These are phyloP conservation scores for Ogataea nakhonphanomensis DNA, from an alignment of 805 yeast species.

Conservation along the genomic window DNA sequence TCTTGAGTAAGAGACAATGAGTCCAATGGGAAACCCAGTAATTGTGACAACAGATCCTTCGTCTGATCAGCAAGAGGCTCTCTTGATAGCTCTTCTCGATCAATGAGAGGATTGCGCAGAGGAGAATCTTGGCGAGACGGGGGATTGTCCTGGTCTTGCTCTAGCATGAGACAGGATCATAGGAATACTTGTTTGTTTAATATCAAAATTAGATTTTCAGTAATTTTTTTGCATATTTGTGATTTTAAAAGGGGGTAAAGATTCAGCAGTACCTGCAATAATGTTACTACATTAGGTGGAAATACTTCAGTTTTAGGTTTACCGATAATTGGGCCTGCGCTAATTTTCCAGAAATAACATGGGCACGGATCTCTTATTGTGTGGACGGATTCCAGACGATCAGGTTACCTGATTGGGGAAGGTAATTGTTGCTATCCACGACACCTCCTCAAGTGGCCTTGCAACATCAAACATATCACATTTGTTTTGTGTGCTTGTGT, in stretches of 20 bases:
- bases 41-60: constrained; percentile 9
- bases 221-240: background rate
- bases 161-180: constrained; percentile 11
- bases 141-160: constrained; percentile 8
- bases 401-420: constrained; percentile 1
- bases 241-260: constrained; percentile 7
- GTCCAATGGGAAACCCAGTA: constrained; percentile 12
- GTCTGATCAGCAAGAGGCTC: background rate
- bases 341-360: background rate
- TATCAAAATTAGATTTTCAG: too few relatives aligned
- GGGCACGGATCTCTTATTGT: constrained; percentile 1
- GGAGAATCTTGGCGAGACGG: constrained; percentile 16
- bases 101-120: constrained; percentile 11
- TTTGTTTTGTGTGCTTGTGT: background rate
- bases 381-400: constrained; percentile 1
- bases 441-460: background rate
- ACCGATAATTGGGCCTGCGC: constrained; percentile 3
- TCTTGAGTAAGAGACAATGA: constrained; percentile 35
- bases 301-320: background rate
- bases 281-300: constrained; percentile 1
- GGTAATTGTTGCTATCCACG: constrained; percentile 1
- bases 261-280: constrained; percentile 1
- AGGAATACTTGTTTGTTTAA: background rate
- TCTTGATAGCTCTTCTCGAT: background rate
- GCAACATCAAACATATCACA: background rate